Evolutionary conservation across 495 filamentous ascomycete genomes (phyloP).

Genomic region (Penicillium angulare): DNA sequence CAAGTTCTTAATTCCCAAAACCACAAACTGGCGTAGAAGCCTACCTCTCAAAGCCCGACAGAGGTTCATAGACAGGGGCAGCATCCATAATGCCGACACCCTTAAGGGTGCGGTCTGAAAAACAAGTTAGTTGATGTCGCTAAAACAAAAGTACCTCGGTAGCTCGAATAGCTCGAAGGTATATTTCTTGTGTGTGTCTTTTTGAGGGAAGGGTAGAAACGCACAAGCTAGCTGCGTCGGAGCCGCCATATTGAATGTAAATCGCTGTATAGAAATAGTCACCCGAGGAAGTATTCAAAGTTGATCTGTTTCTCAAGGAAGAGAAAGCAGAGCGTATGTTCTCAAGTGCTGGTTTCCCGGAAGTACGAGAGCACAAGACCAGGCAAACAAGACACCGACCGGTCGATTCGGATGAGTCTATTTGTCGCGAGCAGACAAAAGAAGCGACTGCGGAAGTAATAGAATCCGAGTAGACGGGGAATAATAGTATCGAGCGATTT

Average conservation of each 20-base stretch:
- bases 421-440: conserved; percentile 1
- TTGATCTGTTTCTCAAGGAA: not conserved
- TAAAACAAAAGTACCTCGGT: not conserved
- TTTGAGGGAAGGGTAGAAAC: conserved; percentile 25
- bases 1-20: not conserved
- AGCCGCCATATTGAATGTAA: conserved; percentile 64
- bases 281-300: conserved; percentile 5
- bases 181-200: not conserved
- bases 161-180: no score
- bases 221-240: conserved; percentile 86
- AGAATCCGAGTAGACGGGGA: not conserved
- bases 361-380: not conserved
- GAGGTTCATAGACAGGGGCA: conserved; percentile 78
- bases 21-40: conserved; percentile 4
- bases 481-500: conserved; percentile 1
- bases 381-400: conserved; percentile 1
- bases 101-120: conserved; percentile 84
- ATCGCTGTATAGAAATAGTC: conserved; percentile 12
- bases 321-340: not conserved
- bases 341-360: not conserved
- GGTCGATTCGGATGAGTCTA: not conserved
- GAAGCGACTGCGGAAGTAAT: not conserved
- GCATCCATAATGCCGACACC: conserved; percentile 91
- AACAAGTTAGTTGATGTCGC: conserved; percentile 17
- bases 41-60: conserved; percentile 76